Evolutionary conservation across 2,329 filamentous ascomycete genomes (phyloP), one percentile per base, ranked within the genome.

Genomic region (Acrocalymma vagum): DNA sequence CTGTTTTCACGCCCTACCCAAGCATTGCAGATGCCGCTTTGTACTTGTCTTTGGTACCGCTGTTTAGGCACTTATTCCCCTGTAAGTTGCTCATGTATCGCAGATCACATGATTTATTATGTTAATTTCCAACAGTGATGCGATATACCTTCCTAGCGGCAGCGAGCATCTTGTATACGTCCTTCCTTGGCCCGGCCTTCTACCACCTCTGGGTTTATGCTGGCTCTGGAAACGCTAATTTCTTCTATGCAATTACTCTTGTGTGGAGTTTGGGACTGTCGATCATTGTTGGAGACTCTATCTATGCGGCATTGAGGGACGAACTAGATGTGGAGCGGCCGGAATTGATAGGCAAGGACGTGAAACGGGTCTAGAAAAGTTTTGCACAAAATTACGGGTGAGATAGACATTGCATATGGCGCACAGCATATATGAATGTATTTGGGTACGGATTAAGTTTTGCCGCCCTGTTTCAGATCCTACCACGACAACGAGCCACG

Each of bases 201-300:
- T 96, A 97, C 68, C 86, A 99, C 65, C 77, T 99, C 5, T 99
- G 94, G 94, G 93, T 99, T 42, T 99, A 97, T 64, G 94, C 94
- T 3, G 94, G 94, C 33, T 96, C 91, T 41, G 94, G 94, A 18
- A 99, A 99, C 62, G 94, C 94, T 44, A 99, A 99, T 69, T 99
- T 99, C 75, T 99, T 99, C 74, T 99, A 99, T 66, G 94, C 94
- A 53, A 97, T 99, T 60, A 99, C 94, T 0, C 75, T 99, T n/a
- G 94, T 99, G 0, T 99, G 94, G 94, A 95, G 90, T 64, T 70
- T 99, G 16, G 94, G 90, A 0, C 79, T 95, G 55, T 92, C 91
- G 24, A 78, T 99, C 48, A 75, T 99, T 20, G 82, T 97, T 6
- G 90, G 89, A 9, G 94, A 99, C 66, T 79, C 90, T 37, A 78